A percentile compares a stretch with the other conserved stretches of the same genome.
Evolutionary conservation across 352 stramenopile genomes (phyloP).

Genomic region (Globisporangium megalacanthum): DNA sequence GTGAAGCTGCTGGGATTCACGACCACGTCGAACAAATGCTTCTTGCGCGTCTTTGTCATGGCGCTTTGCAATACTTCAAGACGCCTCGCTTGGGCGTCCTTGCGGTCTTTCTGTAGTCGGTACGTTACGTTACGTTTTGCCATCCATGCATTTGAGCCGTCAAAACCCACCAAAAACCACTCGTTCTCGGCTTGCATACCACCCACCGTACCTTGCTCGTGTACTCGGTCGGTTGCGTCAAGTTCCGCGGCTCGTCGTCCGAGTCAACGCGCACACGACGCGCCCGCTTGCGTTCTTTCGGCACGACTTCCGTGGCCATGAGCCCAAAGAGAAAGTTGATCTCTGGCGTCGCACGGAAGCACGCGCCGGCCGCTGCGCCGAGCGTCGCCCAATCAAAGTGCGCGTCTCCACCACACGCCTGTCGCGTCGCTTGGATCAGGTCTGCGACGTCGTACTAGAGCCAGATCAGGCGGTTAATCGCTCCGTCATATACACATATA

Average conservation of each 20-base stretch:
- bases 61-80: constrained; percentile 63
- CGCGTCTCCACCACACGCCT: constrained; percentile 35
- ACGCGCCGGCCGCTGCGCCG: constrained; percentile 51
- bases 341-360: constrained; percentile 66
- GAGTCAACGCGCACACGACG: constrained; percentile 37
- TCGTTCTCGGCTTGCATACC: no score
- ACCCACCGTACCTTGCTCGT: constrained; percentile 68
- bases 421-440: constrained; percentile 45
- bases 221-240: constrained; percentile 59
- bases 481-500: no score
- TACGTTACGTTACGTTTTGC: no score
- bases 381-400: constrained; percentile 68
- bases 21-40: constrained; percentile 67
- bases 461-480: no score
- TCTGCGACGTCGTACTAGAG: constrained; percentile 56
- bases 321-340: constrained; percentile 74
- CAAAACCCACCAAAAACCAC: no score
- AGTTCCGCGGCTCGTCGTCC: constrained; percentile 32
- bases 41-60: constrained; percentile 31
- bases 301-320: constrained; percentile 72
- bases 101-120: constrained; percentile 38
- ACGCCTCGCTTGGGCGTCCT: constrained; percentile 70
- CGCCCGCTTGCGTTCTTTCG: constrained; percentile 57
- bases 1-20: constrained; percentile 72
- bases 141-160: no score